Evolutionary conservation across 1,284 basidiomycete species (phyloP), one percentile per base, ranked within the genome.

Genomic region (Pisolithus thermaeus): DNA sequence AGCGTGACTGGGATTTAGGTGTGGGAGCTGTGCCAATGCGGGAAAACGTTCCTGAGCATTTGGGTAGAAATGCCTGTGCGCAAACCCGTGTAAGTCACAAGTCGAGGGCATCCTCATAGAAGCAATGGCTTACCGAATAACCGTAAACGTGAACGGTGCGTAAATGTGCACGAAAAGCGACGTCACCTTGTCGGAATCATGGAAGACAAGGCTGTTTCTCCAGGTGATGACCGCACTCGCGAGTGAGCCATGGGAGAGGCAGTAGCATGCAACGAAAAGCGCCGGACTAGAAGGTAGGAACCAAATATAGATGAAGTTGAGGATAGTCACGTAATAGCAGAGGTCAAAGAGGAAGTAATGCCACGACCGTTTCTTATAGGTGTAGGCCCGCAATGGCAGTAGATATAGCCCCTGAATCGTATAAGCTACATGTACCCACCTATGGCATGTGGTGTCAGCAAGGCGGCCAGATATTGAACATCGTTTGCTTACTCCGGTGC

Each of bases 121-220:
- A 42, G 22, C 20, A 23, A 45, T 38, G 36, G 72, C 79, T 52
- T 57, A 91, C 91, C 90, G 77, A 53, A 97, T 93, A 37, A 94
- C 87, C 6, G 89, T 92, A 61, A 97, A 88, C 1, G 84, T 82
- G 55, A 93, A 79, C 0, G 93, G 90, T 0, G 90, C 81, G 61
- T 95, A 94, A 53, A 96, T 85, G 64, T 96, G 93, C 41, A 96
- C 81, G 71, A 93, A 96, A 18, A 96, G 70, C 11, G 89, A 92
- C 4, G 90, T 95, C 62, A 95, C 89, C 67, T 96, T 96, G 67
- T 97, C 94, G 51, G 83, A 79, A 60, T 94, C 92, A 65, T 97
- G 94, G 71, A 97, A 97, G 6, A 97, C 94, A n/a, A 95, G 80
- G 63, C 86, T 92, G 64, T 97, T 97, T 55, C 95, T 79, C 94